phyloP scores from a whole-genome alignment of 352 stramenopile genomes.

The Aphanomyces invadans region DNA sequence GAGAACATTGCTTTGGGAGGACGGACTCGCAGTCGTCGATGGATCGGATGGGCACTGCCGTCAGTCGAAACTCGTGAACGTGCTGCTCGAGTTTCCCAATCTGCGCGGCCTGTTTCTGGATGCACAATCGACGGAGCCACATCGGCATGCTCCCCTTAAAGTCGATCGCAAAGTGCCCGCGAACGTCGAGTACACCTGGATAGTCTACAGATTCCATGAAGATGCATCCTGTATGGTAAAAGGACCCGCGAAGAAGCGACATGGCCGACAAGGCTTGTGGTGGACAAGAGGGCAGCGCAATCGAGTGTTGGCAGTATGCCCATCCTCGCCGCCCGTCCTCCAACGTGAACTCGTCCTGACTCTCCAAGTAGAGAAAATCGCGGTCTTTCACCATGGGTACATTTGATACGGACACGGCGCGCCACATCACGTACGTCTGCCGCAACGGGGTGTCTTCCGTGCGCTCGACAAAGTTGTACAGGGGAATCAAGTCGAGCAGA shows the following conservation, averaged over 20 bases:
- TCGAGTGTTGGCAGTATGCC: conserved; percentile 20
- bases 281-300: conserved; percentile 13
- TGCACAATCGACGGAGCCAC: conserved; percentile 14
- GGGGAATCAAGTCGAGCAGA: conserved; percentile 16
- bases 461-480: conserved; percentile 21
- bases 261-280: conserved; percentile 4
- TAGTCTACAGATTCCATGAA: conserved; percentile 14
- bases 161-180: conserved; percentile 8
- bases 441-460: not conserved
- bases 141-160: conserved; percentile 16
- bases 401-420: not conserved
- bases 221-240: conserved; percentile 21
- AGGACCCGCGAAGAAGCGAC: conserved; percentile 8
- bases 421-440: conserved; percentile 23
- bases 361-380: conserved; percentile 19
- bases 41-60: not conserved
- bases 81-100: conserved; percentile 3
- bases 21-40: not conserved
- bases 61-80: conserved; percentile 16
- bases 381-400: conserved; percentile 20
- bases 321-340: conserved; percentile 2
- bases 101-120: not conserved
- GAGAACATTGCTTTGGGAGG: conserved; percentile 1
- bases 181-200: conserved; percentile 10
- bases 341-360: conserved; percentile 14